These are phyloP conservation scores for Monilinia polystroma DNA, from an alignment of 2,329 filamentous ascomycete genomes.

Conservation along the genomic window DNA sequence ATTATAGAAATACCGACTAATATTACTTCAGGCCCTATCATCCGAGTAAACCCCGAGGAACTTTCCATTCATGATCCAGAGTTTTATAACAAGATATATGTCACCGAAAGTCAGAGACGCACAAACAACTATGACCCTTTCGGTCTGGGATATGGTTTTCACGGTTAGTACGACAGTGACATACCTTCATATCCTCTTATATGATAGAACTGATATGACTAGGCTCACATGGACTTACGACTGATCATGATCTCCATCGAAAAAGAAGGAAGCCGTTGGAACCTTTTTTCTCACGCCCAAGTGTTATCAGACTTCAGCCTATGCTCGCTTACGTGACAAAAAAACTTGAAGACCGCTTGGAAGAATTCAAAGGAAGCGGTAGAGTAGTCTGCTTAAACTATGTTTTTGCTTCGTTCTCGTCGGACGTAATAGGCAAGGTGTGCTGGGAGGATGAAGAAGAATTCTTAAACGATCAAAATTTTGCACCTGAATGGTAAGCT, in stretches of 20 bases:
- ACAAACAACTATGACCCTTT: conserved; percentile 16
- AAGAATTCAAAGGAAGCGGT: conserved; percentile 11
- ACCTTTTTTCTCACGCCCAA: conserved; percentile 27
- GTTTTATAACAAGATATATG: conserved; percentile 45
- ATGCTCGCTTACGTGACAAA: neutral
- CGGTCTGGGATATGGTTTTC: too few relatives aligned
- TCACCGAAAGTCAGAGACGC: conserved; percentile 20
- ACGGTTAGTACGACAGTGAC: too few relatives aligned
- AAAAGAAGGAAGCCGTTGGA: conserved; percentile 25
- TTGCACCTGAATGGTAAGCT: conserved; percentile 15
- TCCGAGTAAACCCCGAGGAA: conserved; percentile 42
- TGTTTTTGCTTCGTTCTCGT: conserved; percentile 25
- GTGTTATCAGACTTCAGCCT: conserved; percentile 6
- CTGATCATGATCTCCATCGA: conserved; percentile 27
- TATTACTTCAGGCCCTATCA: conserved; percentile 34
- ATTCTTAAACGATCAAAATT: conserved; percentile 20
- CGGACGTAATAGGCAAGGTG: conserved; percentile 17
- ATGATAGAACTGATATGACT: too few relatives aligned
- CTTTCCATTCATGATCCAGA: conserved; percentile 40
- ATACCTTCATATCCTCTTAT: too few relatives aligned
- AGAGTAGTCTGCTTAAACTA: conserved; percentile 22
- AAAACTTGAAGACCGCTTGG: conserved; percentile 20
- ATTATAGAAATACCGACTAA: neutral
- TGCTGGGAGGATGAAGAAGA: conserved; percentile 14
- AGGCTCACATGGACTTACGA: conserved; percentile 15